Conservation (phyloP, 2,329 filamentous ascomycete species). For the Cordyceps militaris region DNA sequence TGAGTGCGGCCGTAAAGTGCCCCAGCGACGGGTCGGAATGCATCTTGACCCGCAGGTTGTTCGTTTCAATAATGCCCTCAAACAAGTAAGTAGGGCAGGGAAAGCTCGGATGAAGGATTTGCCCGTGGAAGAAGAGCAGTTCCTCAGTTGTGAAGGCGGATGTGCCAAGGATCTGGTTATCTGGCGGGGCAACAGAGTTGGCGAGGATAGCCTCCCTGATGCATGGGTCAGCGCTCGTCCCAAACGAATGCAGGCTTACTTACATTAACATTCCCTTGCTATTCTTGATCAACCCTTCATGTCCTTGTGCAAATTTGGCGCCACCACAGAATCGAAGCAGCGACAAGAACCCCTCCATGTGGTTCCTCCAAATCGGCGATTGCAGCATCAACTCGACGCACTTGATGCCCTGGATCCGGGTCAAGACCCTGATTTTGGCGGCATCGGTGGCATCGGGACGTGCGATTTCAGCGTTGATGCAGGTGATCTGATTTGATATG, state of each 20-base stretch:
- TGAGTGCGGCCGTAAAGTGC: background rate
- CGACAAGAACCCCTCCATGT: background rate
- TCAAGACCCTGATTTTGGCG: background rate
- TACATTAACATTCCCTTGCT: background rate
- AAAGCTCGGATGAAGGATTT: background rate
- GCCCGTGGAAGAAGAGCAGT: background rate
- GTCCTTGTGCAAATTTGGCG: background rate
- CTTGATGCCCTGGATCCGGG: background rate
- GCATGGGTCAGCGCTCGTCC: background rate
- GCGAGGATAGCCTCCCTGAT: background rate
- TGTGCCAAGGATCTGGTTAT: background rate
- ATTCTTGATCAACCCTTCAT: background rate
- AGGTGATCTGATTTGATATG: background rate
- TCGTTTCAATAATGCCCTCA: background rate
- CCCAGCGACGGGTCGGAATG: background rate
- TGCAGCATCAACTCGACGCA: conserved; percentile 2
- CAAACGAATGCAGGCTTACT: background rate
- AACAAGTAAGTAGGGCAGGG: background rate
- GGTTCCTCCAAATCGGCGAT: background rate
- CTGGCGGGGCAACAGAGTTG: background rate
- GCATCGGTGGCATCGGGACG: background rate
- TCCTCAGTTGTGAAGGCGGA: background rate
- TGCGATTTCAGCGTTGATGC: background rate
- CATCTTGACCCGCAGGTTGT: background rate
- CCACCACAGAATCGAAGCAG: background rate